Evolutionary conservation across 2,329 filamentous ascomycete species (phyloP), one percentile per base, ranked within the genome.

Genomic region (Beauveria sp.): DNA sequence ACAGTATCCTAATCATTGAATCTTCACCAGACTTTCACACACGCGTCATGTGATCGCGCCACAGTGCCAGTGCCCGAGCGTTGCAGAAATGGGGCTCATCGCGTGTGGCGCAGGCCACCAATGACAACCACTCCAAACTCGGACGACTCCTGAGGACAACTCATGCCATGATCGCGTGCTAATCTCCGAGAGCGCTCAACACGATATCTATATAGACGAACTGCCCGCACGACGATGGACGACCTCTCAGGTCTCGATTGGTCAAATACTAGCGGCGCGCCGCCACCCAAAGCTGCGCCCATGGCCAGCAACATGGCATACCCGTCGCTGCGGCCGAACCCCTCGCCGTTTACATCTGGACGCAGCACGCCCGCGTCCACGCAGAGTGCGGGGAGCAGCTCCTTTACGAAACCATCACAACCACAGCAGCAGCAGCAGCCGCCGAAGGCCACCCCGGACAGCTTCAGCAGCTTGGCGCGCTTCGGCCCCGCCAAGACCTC

Each of bases 381-480:
- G 9, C 80, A 83, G 58, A 75, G 70, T 6, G 20, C 54, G 20
- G 80, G 80, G 18, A 78, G 78, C 5, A 65, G 63, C 42, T 70
- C 58, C 58, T 74, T 66, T 62, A 73, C 72, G 72, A 86, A 77
- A 65, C 73, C 70, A 3, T 74, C 79, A 14, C 66, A 77, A 9
- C 30, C 12, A 16, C 52, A 55, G 16, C 52, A 28, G 46, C 40
- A 43, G 3, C 45, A 49, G 34, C 55, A 58, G 22, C 49, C 53
- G 28, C 9, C 26, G 9, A 60, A 53, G 28, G 40, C 58, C 42
- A 74, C 82, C 6, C 75, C 81, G 52, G 90, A 95, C 70, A 91
- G 88, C 77, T 95, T 95, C 75, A 89, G 90, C 69, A 89, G 86
- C 68, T 78, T 95, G 57, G 79, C 92, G 64, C 86, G 81, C 66